Base-by-base conservation (phyloP, 331 rosid species). In the Quercus phellos region DNA sequence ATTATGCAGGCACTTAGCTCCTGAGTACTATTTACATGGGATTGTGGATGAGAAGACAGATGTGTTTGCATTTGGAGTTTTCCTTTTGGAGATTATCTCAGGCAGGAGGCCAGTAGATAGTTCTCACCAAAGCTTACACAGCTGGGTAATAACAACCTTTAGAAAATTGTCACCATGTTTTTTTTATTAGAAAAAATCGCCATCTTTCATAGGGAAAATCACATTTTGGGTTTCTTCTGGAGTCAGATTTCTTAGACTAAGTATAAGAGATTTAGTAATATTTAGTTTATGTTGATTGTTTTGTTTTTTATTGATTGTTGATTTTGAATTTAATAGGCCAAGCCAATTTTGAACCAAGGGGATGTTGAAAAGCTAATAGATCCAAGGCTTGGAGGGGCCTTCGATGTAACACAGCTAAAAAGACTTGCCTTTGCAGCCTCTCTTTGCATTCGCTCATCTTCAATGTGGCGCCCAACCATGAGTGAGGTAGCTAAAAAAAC, bases 31-130 rank as follows among this genome's bases (percentile, higher is more conserved):
- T 72, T 77, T 90, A 92, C 97, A 95, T 84, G 99, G 99, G 72
- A 90, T 95, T 77, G 98, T 95, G 76, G 99, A 95, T 84, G 99
- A 95, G 89, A 95, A 95, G 74, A 95, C 98, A 70, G 99, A 95
- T 84, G 99, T 95, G 14, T 95, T 95, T 93, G 99, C 99, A 13
- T 95, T 91, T 84, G 99, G 99, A 38, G 99, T 95, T 22, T 87
- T 95, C 76, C 75, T 95, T 69, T 78, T 95, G 43, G 98, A 95
- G 80, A 80, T 91, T 66, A 89, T 95, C 69, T 88, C 99, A 35
- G 99, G 99, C 9, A 89, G 96, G 68, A 93, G 85, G 81, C 98
- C 99, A 2, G 99, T 93, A 16, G 96, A 95, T 86, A 89, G 93
- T 9, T 91, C 96, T 84, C 87, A 95, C 89, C 97, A 87, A 87